A percentile compares a stretch with the other conserved stretches of the same genome.
These are phyloP conservation scores for Scutellaria minor DNA, from an alignment of 257 asterid species.

Conservation along the genomic window DNA sequence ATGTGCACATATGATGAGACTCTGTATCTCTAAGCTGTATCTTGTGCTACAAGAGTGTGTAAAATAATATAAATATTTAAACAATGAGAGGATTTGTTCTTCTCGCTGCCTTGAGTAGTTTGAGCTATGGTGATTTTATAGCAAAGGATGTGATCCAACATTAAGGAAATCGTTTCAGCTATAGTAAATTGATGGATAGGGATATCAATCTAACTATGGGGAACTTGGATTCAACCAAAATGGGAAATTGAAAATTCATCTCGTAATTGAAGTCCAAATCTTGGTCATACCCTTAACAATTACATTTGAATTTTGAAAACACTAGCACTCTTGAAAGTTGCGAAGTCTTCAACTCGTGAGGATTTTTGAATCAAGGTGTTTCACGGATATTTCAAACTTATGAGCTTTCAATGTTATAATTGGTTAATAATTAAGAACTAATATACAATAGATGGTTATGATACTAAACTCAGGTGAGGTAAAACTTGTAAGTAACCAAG, in stretches of 20 bases:
- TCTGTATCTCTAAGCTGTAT: neutral
- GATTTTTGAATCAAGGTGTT: neutral
- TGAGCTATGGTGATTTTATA: neutral
- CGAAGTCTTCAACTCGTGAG: neutral
- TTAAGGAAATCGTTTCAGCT: neutral
- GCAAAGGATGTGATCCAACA: constrained; percentile 2
- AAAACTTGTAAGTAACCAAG: no score
- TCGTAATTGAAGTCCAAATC: constrained; percentile 1
- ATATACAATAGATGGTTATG: neutral
- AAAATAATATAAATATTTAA: neutral
- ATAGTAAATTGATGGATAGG: neutral
- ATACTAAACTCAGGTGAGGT: no score
- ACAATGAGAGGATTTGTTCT: neutral
- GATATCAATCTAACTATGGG: neutral
- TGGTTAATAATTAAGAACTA: constrained; percentile 15
- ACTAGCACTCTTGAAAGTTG: neutral
- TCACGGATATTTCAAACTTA: neutral
- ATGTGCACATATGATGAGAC: constrained; percentile 13
- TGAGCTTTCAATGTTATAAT: neutral
- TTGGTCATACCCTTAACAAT: neutral
- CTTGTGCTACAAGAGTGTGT: neutral
- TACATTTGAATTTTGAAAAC: neutral
- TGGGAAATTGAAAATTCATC: no score
- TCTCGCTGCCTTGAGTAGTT: neutral
- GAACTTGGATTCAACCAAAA: neutral